Evolutionary conservation across 352 stramenopile species (phyloP).

Genomic region (Sclerospora graminicola): DNA sequence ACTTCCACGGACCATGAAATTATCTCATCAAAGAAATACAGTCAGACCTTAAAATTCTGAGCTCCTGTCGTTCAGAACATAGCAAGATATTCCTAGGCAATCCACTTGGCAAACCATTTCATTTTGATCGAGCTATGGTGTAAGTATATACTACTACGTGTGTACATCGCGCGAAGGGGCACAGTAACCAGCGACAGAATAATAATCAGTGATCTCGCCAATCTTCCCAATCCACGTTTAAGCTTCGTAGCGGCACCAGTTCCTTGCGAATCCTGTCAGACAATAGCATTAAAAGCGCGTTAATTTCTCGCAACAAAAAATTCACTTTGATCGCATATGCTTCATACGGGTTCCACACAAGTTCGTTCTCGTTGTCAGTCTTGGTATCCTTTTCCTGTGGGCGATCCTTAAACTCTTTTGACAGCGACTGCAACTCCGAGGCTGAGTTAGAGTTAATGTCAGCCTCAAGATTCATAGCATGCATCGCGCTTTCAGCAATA

Average conservation of each 20-base stretch:
- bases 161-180: too few species aligned
- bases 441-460: constrained; percentile 38
- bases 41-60: too few species aligned
- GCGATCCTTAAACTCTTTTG: constrained; percentile 45
- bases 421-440: constrained; percentile 47
- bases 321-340: constrained; percentile 1
- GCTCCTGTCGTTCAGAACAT: too few species aligned
- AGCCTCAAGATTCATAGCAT: constrained; percentile 63
- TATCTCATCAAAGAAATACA: too few species aligned
- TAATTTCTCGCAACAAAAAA: not conserved
- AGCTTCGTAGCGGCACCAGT: constrained; percentile 61
- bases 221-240: constrained; percentile 75
- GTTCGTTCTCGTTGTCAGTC: constrained; percentile 50
- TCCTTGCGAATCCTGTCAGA: constrained; percentile 50
- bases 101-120: too few species aligned
- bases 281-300: not conserved
- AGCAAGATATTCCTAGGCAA: too few species aligned
- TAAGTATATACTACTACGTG: too few species aligned
- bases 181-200: not conserved
- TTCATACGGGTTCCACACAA: constrained; percentile 78
- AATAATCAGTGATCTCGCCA: constrained; percentile 61
- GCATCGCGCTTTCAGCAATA: constrained; percentile 57
- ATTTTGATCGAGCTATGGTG: too few species aligned
- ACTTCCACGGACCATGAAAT: too few species aligned
- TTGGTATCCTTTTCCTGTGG: constrained; percentile 49